Percentiles rank a stretch among this genome's conserved stretches.
Evolutionary conservation across 306 rosid species (phyloP).

Genomic region (Cyclanthera cordifolia): DNA sequence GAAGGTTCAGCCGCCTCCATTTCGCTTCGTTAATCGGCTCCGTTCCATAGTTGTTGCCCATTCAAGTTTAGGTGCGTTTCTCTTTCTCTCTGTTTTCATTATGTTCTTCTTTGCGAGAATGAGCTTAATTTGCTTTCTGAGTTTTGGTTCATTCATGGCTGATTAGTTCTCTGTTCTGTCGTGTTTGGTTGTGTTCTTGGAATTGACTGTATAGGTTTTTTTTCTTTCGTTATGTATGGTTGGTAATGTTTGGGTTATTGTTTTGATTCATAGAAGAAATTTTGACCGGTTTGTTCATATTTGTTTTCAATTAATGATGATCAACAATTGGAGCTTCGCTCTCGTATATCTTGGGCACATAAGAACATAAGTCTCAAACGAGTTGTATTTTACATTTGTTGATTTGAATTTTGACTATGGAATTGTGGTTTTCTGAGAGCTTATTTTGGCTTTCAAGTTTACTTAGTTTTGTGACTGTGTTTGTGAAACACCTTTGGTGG

Average conservation of each 20-base stretch:
- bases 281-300: neutral
- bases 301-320: neutral
- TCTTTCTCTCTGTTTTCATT: neutral
- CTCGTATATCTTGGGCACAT: too few relatives aligned
- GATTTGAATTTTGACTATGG: neutral
- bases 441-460: too few relatives aligned
- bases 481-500: neutral
- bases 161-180: neutral
- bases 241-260: neutral
- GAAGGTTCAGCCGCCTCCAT: constrained; percentile 4
- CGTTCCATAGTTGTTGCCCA: neutral
- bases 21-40: neutral
- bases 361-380: too few relatives aligned
- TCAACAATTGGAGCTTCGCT: too few relatives aligned
- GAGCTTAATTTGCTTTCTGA: neutral
- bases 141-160: neutral
- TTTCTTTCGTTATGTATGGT: neutral
- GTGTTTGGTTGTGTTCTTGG: neutral
- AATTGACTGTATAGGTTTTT: neutral
- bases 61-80: neutral
- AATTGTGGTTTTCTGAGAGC: neutral
- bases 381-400: neutral
- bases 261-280: neutral
- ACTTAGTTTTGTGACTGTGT: neutral
- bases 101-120: neutral